Base-by-base conservation (phyloP, 2,329 filamentous ascomycete genomes). In the Neospermospora avenae region DNA sequence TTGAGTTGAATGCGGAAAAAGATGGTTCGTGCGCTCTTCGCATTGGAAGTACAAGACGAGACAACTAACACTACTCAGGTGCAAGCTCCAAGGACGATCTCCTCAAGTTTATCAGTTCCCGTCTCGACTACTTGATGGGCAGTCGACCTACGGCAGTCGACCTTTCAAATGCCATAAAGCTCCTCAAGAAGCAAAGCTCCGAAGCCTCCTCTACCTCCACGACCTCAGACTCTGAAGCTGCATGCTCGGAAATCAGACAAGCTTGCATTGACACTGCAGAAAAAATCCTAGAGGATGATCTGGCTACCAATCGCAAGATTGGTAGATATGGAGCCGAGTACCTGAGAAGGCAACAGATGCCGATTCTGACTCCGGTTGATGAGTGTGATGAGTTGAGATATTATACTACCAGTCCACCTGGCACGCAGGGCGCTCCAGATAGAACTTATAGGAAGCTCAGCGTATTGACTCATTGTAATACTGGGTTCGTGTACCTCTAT, bases 381-480 rank as follows among this genome's bases (percentile, higher is more conserved):
- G 60, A 66, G 25, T 55, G 35, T 14, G 69, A 71, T 55, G 60
- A 67, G 53, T 58, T 70, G 31, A 68, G 66, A 37, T 73, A 69
- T 48, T 73, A 65, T 54, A 73, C 71, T 35, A 72, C 71, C 14
- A 73, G 71, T 49, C 78, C 75, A 20, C 73, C 70, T 20, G 68
- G 67, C 49, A 72, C 71, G 2, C 71, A 73, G 56, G 71, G 71
- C 16, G 75, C 67, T 75, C 81, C 72, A 72, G 80, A 42, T 52
- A 76, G 64, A 73, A 81, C 65, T 70, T 80, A 72, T 70, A 79
- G 76, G 68, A 79, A 80, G 65, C 77, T 96, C 51, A 91, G 90
- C n/a, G 88, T 99, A 45, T 77, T 99, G 67, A 99, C 95, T 11
- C 96, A 99, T 76, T 99, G 95, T 81, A 99, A 99, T 75, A 99